These are phyloP conservation scores for Artemisia tridentata DNA, from an alignment of 129 eudicot genomes.

Conservation along the genomic window DNA sequence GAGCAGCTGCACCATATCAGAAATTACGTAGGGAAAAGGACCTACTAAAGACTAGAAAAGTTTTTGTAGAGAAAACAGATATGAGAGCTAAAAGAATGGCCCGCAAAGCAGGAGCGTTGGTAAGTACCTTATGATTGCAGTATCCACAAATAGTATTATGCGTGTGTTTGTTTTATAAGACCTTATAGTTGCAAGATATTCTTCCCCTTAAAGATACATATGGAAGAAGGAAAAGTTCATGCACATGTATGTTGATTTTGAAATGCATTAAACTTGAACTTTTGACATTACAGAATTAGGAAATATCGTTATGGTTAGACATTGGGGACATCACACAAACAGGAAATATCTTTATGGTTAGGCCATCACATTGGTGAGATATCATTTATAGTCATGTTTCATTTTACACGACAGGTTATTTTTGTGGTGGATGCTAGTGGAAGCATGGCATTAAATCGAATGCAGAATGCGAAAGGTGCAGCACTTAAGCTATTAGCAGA, in stretches of 20 bases:
- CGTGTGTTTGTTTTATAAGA: slow-evolving; percentile 4
- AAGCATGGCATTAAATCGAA: slow-evolving; percentile 97
- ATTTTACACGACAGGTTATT: slow-evolving; percentile 59
- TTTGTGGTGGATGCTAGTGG: slow-evolving; percentile 99
- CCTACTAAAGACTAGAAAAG: slow-evolving; percentile 60
- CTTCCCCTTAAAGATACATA: neutral
- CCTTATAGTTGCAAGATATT: neutral
- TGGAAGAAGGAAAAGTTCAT: neutral
- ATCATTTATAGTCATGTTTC: neutral
- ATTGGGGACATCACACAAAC: neutral
- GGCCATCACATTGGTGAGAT: neutral
- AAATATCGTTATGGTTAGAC: slow-evolving; percentile 1
- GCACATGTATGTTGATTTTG: neutral
- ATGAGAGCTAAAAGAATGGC: slow-evolving; percentile 99
- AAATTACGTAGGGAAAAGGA: slow-evolving; percentile 78
- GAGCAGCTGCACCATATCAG: slow-evolving; percentile 99
- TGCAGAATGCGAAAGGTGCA: slow-evolving; percentile 99
- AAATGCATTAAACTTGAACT: neutral
- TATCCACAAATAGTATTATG: neutral
- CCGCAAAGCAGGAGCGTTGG: slow-evolving; percentile 98
- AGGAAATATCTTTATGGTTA: neutral
- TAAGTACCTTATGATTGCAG: slow-evolving; percentile 27
- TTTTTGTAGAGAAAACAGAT: slow-evolving; percentile 87
- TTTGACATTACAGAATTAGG: neutral
- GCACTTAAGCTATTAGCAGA: slow-evolving; percentile 96